Percentiles rank a stretch among this genome's conserved stretches.
phyloP scores from a whole-genome alignment of 1,284 basidiomycete genomes.

The Heterobasidion parviporum region DNA sequence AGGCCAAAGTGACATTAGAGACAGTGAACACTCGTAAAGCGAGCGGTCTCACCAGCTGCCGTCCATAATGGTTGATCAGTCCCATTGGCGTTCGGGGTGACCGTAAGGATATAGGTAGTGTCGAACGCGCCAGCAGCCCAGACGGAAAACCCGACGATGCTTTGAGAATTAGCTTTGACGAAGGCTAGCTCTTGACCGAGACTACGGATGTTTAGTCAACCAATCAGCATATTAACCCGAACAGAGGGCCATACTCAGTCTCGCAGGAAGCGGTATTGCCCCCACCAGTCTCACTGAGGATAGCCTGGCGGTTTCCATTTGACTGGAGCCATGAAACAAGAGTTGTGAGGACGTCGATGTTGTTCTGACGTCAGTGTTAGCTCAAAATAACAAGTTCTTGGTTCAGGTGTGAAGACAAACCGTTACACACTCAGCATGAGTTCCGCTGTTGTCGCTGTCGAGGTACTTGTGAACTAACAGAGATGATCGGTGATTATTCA shows the following conservation, averaged over 20 bases:
- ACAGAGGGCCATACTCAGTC: slow-evolving; percentile 22
- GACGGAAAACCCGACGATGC: slow-evolving; percentile 40
- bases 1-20: not conserved
- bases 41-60: slow-evolving; percentile 18
- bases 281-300: slow-evolving; percentile 52
- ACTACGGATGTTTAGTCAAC: slow-evolving; percentile 16
- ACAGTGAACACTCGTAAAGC: too few species aligned
- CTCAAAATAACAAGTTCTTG: not conserved
- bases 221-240: not conserved
- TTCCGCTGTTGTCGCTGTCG: slow-evolving; percentile 51
- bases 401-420: slow-evolving; percentile 8
- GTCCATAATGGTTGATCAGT: slow-evolving; percentile 29
- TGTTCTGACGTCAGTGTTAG: slow-evolving; percentile 22
- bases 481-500: slow-evolving; percentile 38
- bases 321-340: slow-evolving; percentile 37
- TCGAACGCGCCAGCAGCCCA: slow-evolving; percentile 36
- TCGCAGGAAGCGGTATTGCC: slow-evolving; percentile 45
- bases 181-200: slow-evolving; percentile 36
- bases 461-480: slow-evolving; percentile 62
- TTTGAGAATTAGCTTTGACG: slow-evolving; percentile 36
- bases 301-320: slow-evolving; percentile 45
- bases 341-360: slow-evolving; percentile 35
- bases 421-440: slow-evolving; percentile 38
- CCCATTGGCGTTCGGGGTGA: slow-evolving; percentile 27
- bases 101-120: slow-evolving; percentile 26